Conservation (phyloP, 768 basidiomycete genomes). For the Termitomyces sp. region DNA sequence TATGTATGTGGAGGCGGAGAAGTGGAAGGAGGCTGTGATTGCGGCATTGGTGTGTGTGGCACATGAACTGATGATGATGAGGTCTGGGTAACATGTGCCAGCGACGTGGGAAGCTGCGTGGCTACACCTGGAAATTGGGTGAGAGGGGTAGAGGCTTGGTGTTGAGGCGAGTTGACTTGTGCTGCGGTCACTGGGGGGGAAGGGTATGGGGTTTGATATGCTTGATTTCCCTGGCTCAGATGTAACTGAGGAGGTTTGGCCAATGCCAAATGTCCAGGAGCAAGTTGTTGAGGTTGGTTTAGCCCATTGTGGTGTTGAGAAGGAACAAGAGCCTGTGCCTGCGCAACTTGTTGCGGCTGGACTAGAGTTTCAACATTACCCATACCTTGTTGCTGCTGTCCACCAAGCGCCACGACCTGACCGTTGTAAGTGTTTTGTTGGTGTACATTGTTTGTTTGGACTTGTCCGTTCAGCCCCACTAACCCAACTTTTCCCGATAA, state of each 20-base stretch:
- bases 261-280: background rate
- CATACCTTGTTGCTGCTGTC: background rate
- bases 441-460: constrained; percentile 1
- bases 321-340: background rate
- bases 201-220: background rate
- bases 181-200: background rate
- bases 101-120: background rate
- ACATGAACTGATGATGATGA: background rate
- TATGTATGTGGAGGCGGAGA: background rate
- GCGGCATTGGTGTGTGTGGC: constrained; percentile 4
- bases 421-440: background rate
- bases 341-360: background rate
- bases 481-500: background rate
- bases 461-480: background rate
- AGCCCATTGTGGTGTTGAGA: background rate
- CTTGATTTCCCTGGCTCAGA: background rate
- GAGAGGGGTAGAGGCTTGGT: background rate
- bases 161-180: background rate
- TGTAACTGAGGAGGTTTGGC: background rate
- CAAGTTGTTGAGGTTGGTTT: background rate
- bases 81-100: background rate
- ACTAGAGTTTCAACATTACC: background rate
- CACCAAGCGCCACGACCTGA: background rate
- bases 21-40: background rate
- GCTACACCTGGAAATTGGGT: background rate